A percentile compares a stretch with the other conserved stretches of the same genome.
phyloP scores from a whole-genome alignment of 106 monocot species.

The Phalaenopsis aphrodite region DNA sequence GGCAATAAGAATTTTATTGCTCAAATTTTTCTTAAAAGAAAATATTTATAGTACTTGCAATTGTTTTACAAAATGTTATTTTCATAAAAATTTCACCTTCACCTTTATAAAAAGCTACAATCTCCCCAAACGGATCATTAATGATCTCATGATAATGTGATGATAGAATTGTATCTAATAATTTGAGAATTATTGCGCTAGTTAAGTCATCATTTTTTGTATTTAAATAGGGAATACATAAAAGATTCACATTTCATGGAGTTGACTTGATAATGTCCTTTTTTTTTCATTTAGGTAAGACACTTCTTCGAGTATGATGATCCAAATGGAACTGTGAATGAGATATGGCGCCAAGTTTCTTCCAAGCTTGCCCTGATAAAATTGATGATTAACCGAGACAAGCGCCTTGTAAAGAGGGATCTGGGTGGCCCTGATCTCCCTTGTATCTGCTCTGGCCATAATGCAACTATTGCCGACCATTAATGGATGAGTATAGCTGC shows the following conservation, averaged over 20 bases:
- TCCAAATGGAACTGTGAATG: constrained; percentile 81
- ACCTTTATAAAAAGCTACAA: no score
- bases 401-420: constrained; percentile 51
- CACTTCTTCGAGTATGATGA: constrained; percentile 84
- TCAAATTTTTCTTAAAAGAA: no score
- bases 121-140: no score
- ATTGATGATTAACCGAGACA: constrained; percentile 88
- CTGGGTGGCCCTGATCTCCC: constrained; percentile 46
- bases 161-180: no score
- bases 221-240: no score
- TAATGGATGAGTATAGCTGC: background rate
- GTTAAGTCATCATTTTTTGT: background rate
- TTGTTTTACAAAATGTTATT: no score
- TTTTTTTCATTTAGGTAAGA: constrained; percentile 37
- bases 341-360: constrained; percentile 95
- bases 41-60: no score
- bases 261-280: background rate
- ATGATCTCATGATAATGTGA: no score
- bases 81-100: no score
- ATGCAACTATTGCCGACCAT: constrained; percentile 7
- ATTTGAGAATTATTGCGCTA: no score
- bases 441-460: constrained; percentile 47
- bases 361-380: constrained; percentile 71
- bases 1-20: no score
- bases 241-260: no score